phyloP scores from a whole-genome alignment of 139 green algal species.

The Micractinium conductrix region DNA sequence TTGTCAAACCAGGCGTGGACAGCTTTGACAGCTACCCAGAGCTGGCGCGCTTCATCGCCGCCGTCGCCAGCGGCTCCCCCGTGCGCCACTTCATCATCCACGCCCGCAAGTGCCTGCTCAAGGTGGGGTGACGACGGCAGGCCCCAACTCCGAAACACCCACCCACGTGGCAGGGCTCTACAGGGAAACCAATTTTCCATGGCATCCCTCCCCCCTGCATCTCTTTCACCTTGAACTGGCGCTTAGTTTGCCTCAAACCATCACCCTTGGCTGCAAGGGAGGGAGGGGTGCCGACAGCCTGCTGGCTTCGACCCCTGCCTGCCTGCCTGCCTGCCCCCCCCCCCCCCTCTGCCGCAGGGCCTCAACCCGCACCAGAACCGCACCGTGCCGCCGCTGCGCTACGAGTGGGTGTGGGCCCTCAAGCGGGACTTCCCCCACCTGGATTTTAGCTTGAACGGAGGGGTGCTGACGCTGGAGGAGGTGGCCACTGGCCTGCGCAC shows the following conservation, averaged over 20 bases:
- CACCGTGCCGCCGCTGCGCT: slow-evolving; percentile 85
- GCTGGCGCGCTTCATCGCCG: slow-evolving; percentile 73
- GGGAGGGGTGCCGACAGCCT: too few species aligned
- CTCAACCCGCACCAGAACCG: slow-evolving; percentile 93
- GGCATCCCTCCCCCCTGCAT: too few species aligned
- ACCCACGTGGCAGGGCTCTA: too few species aligned
- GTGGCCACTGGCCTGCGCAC: slow-evolving; percentile 56
- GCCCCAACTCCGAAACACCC: too few species aligned
- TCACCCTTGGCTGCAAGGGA: too few species aligned
- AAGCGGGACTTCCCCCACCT: slow-evolving; percentile 93
- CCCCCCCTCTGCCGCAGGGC: too few species aligned
- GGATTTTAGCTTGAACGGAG: slow-evolving; percentile 79
- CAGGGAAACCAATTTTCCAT: too few species aligned
- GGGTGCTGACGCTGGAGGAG: slow-evolving; percentile 45
- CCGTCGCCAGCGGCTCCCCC: slow-evolving; percentile 66
- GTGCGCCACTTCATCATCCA: slow-evolving; percentile 94
- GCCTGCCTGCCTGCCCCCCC: too few species aligned
- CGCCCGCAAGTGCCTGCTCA: slow-evolving; percentile 92
- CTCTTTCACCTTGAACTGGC: too few species aligned
- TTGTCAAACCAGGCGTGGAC: slow-evolving; percentile 63
- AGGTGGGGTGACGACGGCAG: too few species aligned
- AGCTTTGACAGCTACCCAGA: slow-evolving; percentile 75
- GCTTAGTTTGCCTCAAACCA: too few species aligned
- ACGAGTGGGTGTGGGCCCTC: slow-evolving; percentile 87
- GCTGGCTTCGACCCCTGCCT: too few species aligned